Evolutionary conservation across 306 rosid species (phyloP), one percentile per base, ranked within the genome.

Genomic region (Dicorynia guianensis): DNA sequence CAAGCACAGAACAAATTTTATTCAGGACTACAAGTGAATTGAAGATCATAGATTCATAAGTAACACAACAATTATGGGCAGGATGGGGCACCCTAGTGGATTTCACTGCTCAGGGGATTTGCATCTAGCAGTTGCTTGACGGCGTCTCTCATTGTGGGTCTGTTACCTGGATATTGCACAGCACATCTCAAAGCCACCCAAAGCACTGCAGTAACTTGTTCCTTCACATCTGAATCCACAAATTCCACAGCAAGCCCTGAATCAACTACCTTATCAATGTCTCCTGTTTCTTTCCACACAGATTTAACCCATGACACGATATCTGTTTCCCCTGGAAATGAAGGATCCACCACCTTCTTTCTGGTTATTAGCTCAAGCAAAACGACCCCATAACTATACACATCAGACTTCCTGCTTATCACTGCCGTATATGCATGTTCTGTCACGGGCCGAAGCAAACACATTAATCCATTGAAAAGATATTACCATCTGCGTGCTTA

Each of bases 301-400:
- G 82, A 80, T 44, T 74, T 35, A 35, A 81, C 84, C 86, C 89
- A 87, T 1, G 61, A 68, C 67, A 74, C 85, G 15, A 81, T 82
- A 52, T 74, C 83, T 11, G 79, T 72, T 8, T 59, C 76, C 81
- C 76, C 87, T 63, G 33, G 35, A 34, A 84, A 84, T 13, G 82
- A 76, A 12, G 69, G 65, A 77, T 84, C 91, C 52, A 81, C 18
- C 13, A 84, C 89, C 81, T 73, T 79, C 83, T 76, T 89, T 68
- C 89, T 67, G n/a, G 82, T 79, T 73, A 89, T 70, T 54, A 85
- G 67, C 89, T 87, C 89, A 0, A 89, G 80, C 69, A 89, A 78
- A 35, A 89, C 88, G 4, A 89, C 82, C 13, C 94, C 94, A 10
- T 78, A 89, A 58, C 88, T 82, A 52, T 85, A 89, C 14, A 83